Base-by-base conservation (phyloP, 2,329 filamentous ascomycete genomes). In the Fusarium musae region DNA sequence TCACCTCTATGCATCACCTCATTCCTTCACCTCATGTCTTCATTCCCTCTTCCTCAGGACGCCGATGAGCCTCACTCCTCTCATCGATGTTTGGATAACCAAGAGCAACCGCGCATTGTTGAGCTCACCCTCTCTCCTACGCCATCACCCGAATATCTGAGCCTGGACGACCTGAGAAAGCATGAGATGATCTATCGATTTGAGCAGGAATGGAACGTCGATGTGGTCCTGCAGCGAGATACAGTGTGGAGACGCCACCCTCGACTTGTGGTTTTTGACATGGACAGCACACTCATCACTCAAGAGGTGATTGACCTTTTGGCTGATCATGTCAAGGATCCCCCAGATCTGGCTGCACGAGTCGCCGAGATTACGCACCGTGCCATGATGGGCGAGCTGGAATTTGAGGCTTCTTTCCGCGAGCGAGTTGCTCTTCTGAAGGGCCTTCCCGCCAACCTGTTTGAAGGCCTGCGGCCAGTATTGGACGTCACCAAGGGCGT, bases 281-380 rank as follows among this genome's bases (percentile, higher is more conserved):
- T 99, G 96, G 96, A 99, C 84, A 96, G 93, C 82, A 99, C 96
- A 0, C 88, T 99, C 68, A 98, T 99, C 80, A 93, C 96, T 60
- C 95, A 99, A 82, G 96, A 99, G 84, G 95, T 98, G 69, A 98
- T 99, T 80, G 96, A 99, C 82, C 91, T 98, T 78, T 92, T 99
- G 63, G 96, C 96, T 8, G 91, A 93, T 60, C 93, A 93, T 42
- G 90, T 97, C 77, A 86, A 84, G 53, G 84, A 93, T 82, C 84
- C 88, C 79, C 83, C 89, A 5, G 93, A 94, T 59, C 88, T 97
- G n/a, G 91, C 94, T 76, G 91, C 91, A 59, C 86, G 93, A 77
- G 96, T 99, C 43, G 93, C 94, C 15, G 90, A 92, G 77, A 98
- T 99, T 76, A 99, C 96, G 0, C 92, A 92, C 67, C 92, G 95